Conservation (phyloP, 1,284 basidiomycete species). For the Puccinia coronata region DNA sequence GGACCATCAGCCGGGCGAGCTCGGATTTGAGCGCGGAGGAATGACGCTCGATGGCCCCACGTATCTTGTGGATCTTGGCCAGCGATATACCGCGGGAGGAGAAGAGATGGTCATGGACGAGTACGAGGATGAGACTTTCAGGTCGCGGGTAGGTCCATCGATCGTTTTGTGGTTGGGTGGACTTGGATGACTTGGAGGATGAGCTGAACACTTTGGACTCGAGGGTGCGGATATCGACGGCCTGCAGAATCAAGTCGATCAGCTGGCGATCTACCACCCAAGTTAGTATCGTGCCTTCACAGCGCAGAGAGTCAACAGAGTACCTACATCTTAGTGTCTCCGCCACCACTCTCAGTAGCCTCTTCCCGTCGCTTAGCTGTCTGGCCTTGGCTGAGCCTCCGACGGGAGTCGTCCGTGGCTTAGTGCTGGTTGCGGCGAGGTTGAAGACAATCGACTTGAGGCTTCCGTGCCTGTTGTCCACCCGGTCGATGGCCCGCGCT, state of each 20-base stretch:
- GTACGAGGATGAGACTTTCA: slow-evolving; percentile 72
- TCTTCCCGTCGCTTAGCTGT: slow-evolving; percentile 51
- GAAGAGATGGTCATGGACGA: slow-evolving; percentile 83
- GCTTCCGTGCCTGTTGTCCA: slow-evolving; percentile 81
- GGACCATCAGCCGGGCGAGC: slow-evolving; percentile 25
- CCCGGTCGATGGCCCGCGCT: slow-evolving; percentile 74
- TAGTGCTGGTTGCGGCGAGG: slow-evolving; percentile 61
- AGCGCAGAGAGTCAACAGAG: neutral
- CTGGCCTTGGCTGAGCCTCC: neutral
- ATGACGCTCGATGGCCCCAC: slow-evolving; percentile 56
- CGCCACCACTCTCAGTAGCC: slow-evolving; percentile 66
- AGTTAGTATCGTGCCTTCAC: slow-evolving; percentile 1
- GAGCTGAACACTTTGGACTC: slow-evolving; percentile 69
- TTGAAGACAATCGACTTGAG: slow-evolving; percentile 75
- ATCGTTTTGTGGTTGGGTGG: neutral
- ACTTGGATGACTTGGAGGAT: neutral
- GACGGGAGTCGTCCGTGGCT: slow-evolving; percentile 60
- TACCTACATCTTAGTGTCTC: slow-evolving; percentile 86
- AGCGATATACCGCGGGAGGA: slow-evolving; percentile 64
- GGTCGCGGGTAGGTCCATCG: slow-evolving; percentile 52
- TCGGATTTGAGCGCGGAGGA: slow-evolving; percentile 45
- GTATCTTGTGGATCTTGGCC: slow-evolving; percentile 56
- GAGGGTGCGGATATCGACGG: slow-evolving; percentile 68
- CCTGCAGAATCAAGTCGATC: slow-evolving; percentile 68
- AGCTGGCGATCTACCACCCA: slow-evolving; percentile 68